Percentiles rank a stretch among this genome's conserved stretches.
Evolutionary conservation across 352 stramenopile species (phyloP).

Genomic region (Pythium sukuiense): DNA sequence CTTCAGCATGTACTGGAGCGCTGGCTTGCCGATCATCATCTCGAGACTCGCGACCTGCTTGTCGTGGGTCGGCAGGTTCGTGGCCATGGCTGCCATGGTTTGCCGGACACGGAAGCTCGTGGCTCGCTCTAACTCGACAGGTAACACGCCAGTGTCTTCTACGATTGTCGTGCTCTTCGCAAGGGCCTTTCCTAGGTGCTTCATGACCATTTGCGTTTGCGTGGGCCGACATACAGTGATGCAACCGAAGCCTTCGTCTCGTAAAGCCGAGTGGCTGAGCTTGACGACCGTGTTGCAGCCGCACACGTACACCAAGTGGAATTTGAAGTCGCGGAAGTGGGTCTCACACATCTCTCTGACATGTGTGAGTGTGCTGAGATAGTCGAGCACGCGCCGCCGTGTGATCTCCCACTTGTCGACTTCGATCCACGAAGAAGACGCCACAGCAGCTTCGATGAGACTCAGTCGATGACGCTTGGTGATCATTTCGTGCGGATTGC

Average conservation of each 20-base stretch:
- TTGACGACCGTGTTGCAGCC: conserved; percentile 81
- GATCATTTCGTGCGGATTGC: conserved; percentile 78
- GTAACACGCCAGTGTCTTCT: conserved; percentile 68
- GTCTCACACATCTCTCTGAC: conserved; percentile 73
- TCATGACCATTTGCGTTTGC: conserved; percentile 68
- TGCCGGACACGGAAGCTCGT: conserved; percentile 68
- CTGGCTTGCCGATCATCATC: conserved; percentile 72
- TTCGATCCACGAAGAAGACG: conserved; percentile 76
- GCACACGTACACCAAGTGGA: conserved; percentile 78
- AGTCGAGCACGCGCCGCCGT: conserved; percentile 66
- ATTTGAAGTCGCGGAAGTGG: conserved; percentile 60
- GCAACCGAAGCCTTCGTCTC: conserved; percentile 67
- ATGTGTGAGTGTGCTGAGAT: conserved; percentile 72
- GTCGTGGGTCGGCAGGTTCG: conserved; percentile 21
- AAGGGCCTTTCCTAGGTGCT: conserved; percentile 67
- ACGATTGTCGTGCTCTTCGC: conserved; percentile 63
- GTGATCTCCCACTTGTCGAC: conserved; percentile 87
- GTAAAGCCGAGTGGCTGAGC: conserved; percentile 65
- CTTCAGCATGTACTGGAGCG: conserved; percentile 61
- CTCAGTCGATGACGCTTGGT: conserved; percentile 63
- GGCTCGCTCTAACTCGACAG: conserved; percentile 62
- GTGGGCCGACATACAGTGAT: conserved; percentile 66
- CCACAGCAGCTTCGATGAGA: conserved; percentile 64
- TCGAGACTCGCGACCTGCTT: conserved; percentile 36
- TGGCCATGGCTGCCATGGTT: conserved; percentile 33